phyloP scores from a whole-genome alignment of 177 flowering plant genomes.

The Vitis hybrid region DNA sequence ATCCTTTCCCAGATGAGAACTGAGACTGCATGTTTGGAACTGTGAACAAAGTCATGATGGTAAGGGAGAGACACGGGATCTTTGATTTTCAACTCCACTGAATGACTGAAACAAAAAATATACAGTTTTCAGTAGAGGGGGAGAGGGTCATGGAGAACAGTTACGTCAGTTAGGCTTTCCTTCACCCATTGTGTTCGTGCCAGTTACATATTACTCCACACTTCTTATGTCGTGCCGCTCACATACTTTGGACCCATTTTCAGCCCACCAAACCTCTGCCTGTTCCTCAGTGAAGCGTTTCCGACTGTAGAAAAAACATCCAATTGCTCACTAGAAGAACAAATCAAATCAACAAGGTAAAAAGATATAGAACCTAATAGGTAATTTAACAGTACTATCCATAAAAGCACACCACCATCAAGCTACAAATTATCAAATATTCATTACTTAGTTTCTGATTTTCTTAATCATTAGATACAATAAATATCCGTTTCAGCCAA shows the following conservation, averaged over 20 bases:
- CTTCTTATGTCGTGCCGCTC: constrained; percentile 48
- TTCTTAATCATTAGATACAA: too few species aligned
- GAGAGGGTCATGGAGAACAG: constrained; percentile 2
- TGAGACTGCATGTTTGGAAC: too few species aligned
- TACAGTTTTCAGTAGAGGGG: constrained; percentile 31
- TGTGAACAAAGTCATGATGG: too few species aligned
- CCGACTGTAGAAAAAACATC: constrained; percentile 45
- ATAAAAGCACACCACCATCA: too few species aligned
- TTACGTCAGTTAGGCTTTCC: background rate
- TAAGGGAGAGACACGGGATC: background rate
- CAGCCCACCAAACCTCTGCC: constrained; percentile 88
- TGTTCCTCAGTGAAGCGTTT: constrained; percentile 66
- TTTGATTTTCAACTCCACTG: constrained; percentile 14
- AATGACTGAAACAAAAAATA: constrained; percentile 13
- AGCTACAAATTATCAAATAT: too few species aligned
- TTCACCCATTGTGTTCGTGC: constrained; percentile 1
- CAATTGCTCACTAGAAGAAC: constrained; percentile 4
- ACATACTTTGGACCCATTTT: constrained; percentile 48
- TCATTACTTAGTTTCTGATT: too few species aligned
- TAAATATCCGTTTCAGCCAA: too few species aligned
- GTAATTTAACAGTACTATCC: too few species aligned
- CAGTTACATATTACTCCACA: constrained; percentile 16
- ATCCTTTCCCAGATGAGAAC: too few species aligned
- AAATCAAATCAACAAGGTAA: background rate
- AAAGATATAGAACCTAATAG: too few species aligned